Evolutionary conservation across 116 monocot species (phyloP).

Genomic region (Zostera marina): DNA sequence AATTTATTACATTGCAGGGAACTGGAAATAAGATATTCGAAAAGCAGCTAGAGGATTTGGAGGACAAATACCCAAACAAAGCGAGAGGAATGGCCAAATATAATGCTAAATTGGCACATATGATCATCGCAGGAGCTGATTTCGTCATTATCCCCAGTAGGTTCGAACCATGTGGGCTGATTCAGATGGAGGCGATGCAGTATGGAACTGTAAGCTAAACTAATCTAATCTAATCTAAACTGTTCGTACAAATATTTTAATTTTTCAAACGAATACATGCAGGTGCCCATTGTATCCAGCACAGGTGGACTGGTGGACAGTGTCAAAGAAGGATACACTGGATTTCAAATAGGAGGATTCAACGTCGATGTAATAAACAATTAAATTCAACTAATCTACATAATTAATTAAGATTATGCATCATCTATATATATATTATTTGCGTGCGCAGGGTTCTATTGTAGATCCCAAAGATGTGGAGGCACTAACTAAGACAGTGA

Average conservation of each 20-base stretch:
- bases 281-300: slow-evolving; percentile 32
- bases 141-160: slow-evolving; percentile 48
- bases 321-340: slow-evolving; percentile 57
- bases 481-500: slow-evolving; percentile 34
- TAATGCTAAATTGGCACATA: slow-evolving; percentile 49
- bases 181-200: slow-evolving; percentile 69
- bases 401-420: not conserved
- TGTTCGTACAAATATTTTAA: too few relatives aligned
- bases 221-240: too few relatives aligned
- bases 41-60: slow-evolving; percentile 33
- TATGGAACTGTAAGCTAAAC: slow-evolving; percentile 46
- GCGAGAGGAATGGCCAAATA: slow-evolving; percentile 60
- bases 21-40: slow-evolving; percentile 85
- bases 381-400: too few relatives aligned
- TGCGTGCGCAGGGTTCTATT: slow-evolving; percentile 1
- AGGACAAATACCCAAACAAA: slow-evolving; percentile 45
- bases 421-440: not conserved
- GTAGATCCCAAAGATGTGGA: slow-evolving; percentile 35
- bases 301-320: slow-evolving; percentile 84
- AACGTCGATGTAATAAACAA: slow-evolving; percentile 38
- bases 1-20: slow-evolving; percentile 47
- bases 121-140: slow-evolving; percentile 56
- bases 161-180: slow-evolving; percentile 74
- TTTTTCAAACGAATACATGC: slow-evolving; percentile 1
- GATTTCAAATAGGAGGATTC: slow-evolving; percentile 71